Conservation (phyloP, 2,329 filamentous ascomycete species). For the Fusarium marasasianum region DNA sequence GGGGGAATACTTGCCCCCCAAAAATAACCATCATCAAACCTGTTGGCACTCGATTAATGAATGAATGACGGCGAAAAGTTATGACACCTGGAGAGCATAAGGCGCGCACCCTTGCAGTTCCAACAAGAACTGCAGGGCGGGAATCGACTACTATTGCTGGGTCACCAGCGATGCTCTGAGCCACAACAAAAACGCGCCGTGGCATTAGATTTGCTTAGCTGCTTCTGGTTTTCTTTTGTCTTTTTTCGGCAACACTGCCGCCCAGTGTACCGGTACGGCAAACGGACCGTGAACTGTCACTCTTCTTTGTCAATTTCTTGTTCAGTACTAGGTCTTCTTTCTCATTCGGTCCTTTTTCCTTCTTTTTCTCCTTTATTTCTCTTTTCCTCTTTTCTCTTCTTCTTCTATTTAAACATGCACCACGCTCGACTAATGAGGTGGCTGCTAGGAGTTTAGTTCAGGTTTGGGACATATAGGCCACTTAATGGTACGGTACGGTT, state of each 20-base stretch:
- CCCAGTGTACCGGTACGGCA: constrained; percentile 31
- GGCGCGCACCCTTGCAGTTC: constrained; percentile 11
- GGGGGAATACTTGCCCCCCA: neutral
- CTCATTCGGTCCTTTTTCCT: neutral
- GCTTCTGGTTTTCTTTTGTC: constrained; percentile 18
- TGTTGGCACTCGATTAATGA: constrained; percentile 34
- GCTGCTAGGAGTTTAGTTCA: constrained; percentile 28
- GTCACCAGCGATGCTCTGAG: constrained; percentile 10
- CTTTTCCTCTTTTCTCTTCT: neutral
- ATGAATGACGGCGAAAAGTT: constrained; percentile 43
- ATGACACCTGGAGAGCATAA: constrained; percentile 32
- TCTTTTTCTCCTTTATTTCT: neutral
- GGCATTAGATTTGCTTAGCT: constrained; percentile 29
- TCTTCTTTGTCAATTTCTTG: constrained; percentile 17
- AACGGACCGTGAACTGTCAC: constrained; percentile 13
- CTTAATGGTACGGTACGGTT: constrained; percentile 31
- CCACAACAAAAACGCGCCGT: constrained; percentile 24
- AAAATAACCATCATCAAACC: constrained; percentile 13
- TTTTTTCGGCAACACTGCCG: constrained; percentile 9
- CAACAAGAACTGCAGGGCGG: constrained; percentile 14
- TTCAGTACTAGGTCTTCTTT: constrained; percentile 10
- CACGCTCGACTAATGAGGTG: constrained; percentile 4
- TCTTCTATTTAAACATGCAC: constrained; percentile 7
- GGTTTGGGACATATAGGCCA: constrained; percentile 31
- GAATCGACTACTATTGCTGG: constrained; percentile 14